Evolutionary conservation across 148 eudicot genomes (phyloP).

Genomic region (Silene conica): DNA sequence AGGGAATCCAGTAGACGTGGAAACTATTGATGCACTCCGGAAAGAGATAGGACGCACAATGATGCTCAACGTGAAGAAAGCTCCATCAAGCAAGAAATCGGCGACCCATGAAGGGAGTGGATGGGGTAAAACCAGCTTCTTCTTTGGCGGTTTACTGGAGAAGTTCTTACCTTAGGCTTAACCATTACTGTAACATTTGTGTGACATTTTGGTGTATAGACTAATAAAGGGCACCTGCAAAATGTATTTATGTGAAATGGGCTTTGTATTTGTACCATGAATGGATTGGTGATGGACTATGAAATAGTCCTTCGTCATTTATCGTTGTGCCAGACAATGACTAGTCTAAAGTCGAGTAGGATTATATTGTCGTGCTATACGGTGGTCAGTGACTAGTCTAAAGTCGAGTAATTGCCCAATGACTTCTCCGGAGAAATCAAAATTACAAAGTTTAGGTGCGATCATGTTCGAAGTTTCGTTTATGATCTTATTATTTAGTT

Average conservation of each 20-base stretch:
- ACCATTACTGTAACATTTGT: constrained; percentile 1
- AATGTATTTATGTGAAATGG: constrained; percentile 6
- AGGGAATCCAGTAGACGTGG: constrained; percentile 60
- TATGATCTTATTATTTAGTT: too few relatives aligned
- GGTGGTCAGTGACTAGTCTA: too few relatives aligned
- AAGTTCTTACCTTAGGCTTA: constrained; percentile 36
- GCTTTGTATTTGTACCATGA: constrained; percentile 10
- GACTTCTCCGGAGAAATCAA: too few relatives aligned
- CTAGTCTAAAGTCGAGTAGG: background rate
- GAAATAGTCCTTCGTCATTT: background rate
- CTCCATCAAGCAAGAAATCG: constrained; percentile 30
- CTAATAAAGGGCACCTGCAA: constrained; percentile 13
- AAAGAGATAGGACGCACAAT: constrained; percentile 61
- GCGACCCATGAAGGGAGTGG: constrained; percentile 40
- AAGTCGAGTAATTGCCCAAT: too few relatives aligned
- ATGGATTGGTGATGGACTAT: background rate
- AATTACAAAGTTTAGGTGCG: too few relatives aligned
- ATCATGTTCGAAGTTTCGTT: too few relatives aligned
- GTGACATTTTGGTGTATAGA: constrained; percentile 25
- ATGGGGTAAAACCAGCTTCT: constrained; percentile 71
- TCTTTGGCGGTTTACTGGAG: constrained; percentile 62
- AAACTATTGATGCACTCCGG: constrained; percentile 55
- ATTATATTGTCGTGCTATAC: too few relatives aligned
- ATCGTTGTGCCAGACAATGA: too few relatives aligned
- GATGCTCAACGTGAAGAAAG: constrained; percentile 74